phyloP scores from a whole-genome alignment of 805 yeast genomes.

The Ogataea methanolica region DNA sequence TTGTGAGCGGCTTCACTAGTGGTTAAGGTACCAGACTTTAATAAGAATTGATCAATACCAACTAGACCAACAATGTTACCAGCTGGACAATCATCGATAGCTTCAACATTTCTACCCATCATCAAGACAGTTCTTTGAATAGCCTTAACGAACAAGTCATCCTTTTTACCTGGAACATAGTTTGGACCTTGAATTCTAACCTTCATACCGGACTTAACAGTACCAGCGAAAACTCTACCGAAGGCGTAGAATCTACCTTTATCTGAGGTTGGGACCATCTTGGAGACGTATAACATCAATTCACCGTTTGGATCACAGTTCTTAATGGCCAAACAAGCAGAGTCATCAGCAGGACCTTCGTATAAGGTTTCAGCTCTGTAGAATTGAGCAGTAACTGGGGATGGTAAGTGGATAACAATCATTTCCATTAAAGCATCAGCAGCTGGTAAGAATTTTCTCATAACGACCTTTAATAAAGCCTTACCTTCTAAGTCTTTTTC shows the following conservation, averaged over 20 bases:
- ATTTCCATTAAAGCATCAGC: constrained; percentile 99
- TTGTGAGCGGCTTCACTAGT: constrained; percentile 96
- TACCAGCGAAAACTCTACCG: constrained; percentile 99
- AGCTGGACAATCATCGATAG: constrained; percentile 99
- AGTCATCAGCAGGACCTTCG: constrained; percentile 98
- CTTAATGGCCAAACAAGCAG: constrained; percentile 85
- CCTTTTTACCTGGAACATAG: constrained; percentile 98
- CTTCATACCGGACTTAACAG: constrained; percentile 98
- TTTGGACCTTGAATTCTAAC: constrained; percentile 99
- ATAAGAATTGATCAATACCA: constrained; percentile 99
- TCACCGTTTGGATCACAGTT: constrained; percentile 98
- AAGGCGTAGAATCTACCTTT: constrained; percentile 99
- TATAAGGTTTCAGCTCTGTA: constrained; percentile 99
- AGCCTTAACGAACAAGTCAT: constrained; percentile 93
- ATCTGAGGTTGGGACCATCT: constrained; percentile 99
- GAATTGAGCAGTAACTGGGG: constrained; percentile 98
- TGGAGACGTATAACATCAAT: constrained; percentile 98
- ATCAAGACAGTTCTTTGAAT: constrained; percentile 98
- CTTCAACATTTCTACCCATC: constrained; percentile 99
- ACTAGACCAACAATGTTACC: constrained; percentile 99
- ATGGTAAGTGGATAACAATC: constrained; percentile 98
- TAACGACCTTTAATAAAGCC: constrained; percentile 95
- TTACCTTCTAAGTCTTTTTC: constrained; percentile 99
- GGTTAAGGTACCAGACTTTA: constrained; percentile 98
- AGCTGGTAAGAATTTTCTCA: constrained; percentile 99